Evolutionary conservation across 495 filamentous ascomycete genomes (phyloP).

Genomic region (Lasiosphaeriaceae sp.): DNA sequence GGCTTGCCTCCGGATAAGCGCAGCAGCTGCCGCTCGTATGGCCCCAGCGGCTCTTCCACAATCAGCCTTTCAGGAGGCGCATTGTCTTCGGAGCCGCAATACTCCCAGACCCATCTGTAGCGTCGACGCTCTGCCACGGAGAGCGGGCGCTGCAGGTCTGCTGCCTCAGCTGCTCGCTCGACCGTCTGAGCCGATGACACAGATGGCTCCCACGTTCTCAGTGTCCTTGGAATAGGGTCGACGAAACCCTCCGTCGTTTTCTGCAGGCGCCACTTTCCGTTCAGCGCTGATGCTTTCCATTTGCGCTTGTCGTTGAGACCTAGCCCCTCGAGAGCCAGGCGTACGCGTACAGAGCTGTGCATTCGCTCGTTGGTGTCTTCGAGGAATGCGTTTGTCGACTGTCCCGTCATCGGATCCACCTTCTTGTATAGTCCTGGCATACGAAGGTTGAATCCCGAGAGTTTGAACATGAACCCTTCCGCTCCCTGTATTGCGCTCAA

Average conservation of each 20-base stretch:
- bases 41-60: constrained; percentile 49
- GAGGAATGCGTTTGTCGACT: constrained; percentile 41
- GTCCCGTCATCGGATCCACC: constrained; percentile 47
- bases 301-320: constrained; percentile 51
- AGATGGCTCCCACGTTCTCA: constrained; percentile 32
- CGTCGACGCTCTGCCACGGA: constrained; percentile 7
- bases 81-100: constrained; percentile 35
- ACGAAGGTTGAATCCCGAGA: constrained; percentile 49
- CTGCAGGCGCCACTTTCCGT: constrained; percentile 36
- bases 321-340: constrained; percentile 50
- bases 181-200: neutral
- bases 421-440: constrained; percentile 58
- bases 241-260: constrained; percentile 22
- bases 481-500: constrained; percentile 53
- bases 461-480: constrained; percentile 44
- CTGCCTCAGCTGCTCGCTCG: neutral
- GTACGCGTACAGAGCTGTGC: constrained; percentile 57
- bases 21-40: constrained; percentile 46
- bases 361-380: constrained; percentile 61
- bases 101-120: constrained; percentile 50
- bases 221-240: constrained; percentile 34
- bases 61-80: constrained; percentile 35
- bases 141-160: constrained; percentile 14
- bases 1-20: constrained; percentile 37
- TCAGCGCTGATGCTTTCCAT: constrained; percentile 52